phyloP scores from a whole-genome alignment of 177 flowering plant genomes.

The Vitis hybrid region DNA sequence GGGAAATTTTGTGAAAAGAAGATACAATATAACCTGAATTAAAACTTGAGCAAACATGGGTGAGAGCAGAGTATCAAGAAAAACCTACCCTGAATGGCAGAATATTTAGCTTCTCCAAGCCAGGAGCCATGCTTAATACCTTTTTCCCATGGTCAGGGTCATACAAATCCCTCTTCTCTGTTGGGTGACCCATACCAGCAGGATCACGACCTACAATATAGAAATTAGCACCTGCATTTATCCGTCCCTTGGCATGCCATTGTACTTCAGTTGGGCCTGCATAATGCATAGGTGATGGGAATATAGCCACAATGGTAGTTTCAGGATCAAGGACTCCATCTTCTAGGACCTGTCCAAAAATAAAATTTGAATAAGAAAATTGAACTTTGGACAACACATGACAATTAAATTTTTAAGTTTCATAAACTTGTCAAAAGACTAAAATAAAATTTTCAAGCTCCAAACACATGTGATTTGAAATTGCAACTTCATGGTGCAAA shows the following conservation, averaged over 20 bases:
- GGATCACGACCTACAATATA: conserved; percentile 99
- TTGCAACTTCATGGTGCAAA: no score
- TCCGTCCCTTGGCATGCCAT: conserved; percentile 98
- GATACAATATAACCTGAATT: neutral
- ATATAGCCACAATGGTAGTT: conserved; percentile 89
- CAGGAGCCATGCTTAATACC: conserved; percentile 97
- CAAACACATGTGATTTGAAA: no score
- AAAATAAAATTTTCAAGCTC: no score
- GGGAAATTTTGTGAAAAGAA: neutral
- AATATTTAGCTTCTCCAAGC: conserved; percentile 86
- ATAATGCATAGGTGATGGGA: conserved; percentile 99
- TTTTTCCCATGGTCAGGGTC: conserved; percentile 98
- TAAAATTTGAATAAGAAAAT: neutral
- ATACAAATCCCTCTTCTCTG: conserved; percentile 91
- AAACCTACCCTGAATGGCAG: conserved; percentile 80
- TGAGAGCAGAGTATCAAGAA: neutral
- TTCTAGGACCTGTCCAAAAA: conserved; percentile 67
- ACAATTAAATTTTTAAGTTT: no score
- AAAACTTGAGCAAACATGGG: neutral
- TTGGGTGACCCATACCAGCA: conserved; percentile 98
- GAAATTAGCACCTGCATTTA: conserved; percentile 98
- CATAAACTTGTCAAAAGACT: no score
- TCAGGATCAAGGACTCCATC: conserved; percentile 95
- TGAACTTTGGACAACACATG: neutral
- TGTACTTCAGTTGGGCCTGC: conserved; percentile 99